Evolutionary conservation across 2,329 filamentous ascomycete genomes (phyloP), one percentile per base, ranked within the genome.

Genomic region (Paracoccidioides lutzii): DNA sequence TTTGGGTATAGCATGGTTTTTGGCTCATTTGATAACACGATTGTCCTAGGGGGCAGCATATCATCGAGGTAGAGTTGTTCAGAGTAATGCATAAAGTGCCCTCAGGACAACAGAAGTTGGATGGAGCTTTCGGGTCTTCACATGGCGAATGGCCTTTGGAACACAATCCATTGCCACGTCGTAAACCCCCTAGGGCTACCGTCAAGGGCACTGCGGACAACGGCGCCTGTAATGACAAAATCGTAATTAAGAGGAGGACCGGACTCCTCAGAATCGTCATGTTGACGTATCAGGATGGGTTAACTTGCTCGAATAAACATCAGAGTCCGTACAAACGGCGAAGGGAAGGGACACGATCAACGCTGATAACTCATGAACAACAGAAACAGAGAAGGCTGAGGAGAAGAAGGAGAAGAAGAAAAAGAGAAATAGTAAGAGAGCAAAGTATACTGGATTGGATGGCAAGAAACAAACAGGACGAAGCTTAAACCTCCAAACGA

Each of bases 1-100:
- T 62, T 35, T 66, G 61, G 3, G 75, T 58, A 56, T 77, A 65
- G 65, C 75, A 77, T 32, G 66, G 65, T 50, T 76, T 73, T 0
- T 71, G 66, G 37, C 66, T 58, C 49, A 77, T 76, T 53, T 65
- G 69, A 12, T 65, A 59, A 59, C 75, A 77, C 52, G 65, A 64
- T 32, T 63, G 56, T 4, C 71, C 73, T 9, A 66, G 62, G n/a
- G 73, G 74, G 60, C 75, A 77, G 63, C 75, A 77, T 30, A 77
- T 67, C 33, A 68, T 73, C 3, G 73, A 72, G 38, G 65, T 73
- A 9, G 65, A 67, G 53, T 66, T 60, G 57, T 76, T 74, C 40
- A 76, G 56, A 45, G 67, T 68, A 51, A 75, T 61, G 58, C 75
- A 77, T 42, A 64, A 70, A 14, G 67, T 66, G 8, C 62, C 65